Base-by-base conservation (phyloP, 2,329 filamentous ascomycete species). In the Reticulascus tulasneorum region DNA sequence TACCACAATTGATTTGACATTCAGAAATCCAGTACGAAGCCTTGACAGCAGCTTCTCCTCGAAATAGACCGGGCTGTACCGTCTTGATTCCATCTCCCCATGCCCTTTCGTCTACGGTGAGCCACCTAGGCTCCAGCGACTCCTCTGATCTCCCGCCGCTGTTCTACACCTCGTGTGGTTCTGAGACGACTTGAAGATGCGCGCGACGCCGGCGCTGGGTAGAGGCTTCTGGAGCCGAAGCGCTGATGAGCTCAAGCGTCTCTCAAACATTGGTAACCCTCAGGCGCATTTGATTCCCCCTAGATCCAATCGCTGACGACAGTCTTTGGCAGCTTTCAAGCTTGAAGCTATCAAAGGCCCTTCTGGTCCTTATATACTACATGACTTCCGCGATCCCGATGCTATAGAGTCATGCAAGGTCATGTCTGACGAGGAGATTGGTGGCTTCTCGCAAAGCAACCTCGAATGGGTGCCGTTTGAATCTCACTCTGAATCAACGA, bases 341-440 rank as follows among this genome's bases (percentile, higher is more conserved):
- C 69, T 84, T 48, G 84, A 90, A 61, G 82, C 75, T 32, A 69
- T 88, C 50, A 79, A 77, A 47, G 73, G 73, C 18, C 77, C 84
- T 17, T 71, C 69, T 2, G 76, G 75, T 17, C 81, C 85, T 2
- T 77, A 76, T 40, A 66, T 73, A 7, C 71, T 93, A 22, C 75
- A 82, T 52, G 65, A 69, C 47, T 91, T 91, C 63, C 65, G 73
- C 50, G 49, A 54, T 13, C 55, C 65, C 26, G 63, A 66, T 16
- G 65, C 67, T 5, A 51, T 78, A 23, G 47, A 60, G 23, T 63
- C 67, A 44, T 77, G 73, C 60, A 93, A 94, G 59, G 69, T 85
- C 47, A 93, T 97, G 81, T 86, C 82, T 48, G 91, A 98, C 59
- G 71, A 72, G 38, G 84, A 91, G 52, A 87, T 94, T 17, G 91